These are phyloP conservation scores for Fusarium fracticaudum DNA, from an alignment of 2,329 filamentous ascomycete species.

Conservation along the genomic window DNA sequence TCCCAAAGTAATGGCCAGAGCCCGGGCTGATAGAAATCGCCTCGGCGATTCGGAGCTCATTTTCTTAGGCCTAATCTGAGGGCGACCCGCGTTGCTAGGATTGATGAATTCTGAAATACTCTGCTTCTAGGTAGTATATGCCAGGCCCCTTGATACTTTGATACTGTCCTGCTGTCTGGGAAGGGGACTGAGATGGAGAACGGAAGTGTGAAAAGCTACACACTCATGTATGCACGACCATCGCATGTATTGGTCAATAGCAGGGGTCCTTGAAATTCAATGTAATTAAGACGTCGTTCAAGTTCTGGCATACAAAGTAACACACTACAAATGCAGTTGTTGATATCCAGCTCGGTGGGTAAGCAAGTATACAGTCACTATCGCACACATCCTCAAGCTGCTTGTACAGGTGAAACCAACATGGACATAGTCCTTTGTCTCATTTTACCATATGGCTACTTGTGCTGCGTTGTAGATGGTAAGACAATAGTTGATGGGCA, in stretches of 20 bases:
- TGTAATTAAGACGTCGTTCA: background rate
- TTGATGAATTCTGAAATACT: too few relatives aligned
- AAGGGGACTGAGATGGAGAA: too few relatives aligned
- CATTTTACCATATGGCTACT: constrained; percentile 11
- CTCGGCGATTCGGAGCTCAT: too few relatives aligned
- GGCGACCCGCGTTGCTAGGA: too few relatives aligned
- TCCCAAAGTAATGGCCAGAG: too few relatives aligned
- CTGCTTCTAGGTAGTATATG: too few relatives aligned
- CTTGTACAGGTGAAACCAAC: background rate
- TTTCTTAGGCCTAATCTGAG: too few relatives aligned
- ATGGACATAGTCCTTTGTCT: constrained; percentile 8
- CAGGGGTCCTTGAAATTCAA: background rate
- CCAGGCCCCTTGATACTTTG: too few relatives aligned
- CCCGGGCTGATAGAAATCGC: too few relatives aligned
- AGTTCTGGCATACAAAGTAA: background rate
- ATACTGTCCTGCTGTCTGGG: too few relatives aligned
- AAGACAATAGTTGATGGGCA: constrained; percentile 12
- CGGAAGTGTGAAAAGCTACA: too few relatives aligned
- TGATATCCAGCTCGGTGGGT: background rate
- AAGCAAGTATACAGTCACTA: background rate
- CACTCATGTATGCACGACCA: background rate
- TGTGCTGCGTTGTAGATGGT: background rate
- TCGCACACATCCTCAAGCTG: background rate
- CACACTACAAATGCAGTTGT: background rate
- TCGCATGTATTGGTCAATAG: background rate